phyloP scores from a whole-genome alignment of 345 rosid genomes.

The Eutrema heterophyllum region DNA sequence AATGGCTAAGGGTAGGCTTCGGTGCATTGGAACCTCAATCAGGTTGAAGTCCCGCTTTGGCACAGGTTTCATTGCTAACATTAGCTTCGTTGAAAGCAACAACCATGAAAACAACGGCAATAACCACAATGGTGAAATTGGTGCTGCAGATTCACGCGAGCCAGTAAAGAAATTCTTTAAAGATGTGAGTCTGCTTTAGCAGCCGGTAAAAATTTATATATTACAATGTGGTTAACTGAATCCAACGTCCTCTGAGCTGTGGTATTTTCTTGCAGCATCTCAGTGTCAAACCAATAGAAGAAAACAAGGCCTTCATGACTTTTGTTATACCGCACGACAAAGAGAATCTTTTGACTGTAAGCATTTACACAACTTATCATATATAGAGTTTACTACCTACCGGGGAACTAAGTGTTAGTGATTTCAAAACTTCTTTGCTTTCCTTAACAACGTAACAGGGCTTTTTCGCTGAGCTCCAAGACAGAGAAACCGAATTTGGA shows the following conservation, averaged over 20 bases:
- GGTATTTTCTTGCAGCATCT: conserved; percentile 44
- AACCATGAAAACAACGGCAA: conserved; percentile 30
- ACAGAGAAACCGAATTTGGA: conserved; percentile 53
- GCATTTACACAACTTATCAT: background rate
- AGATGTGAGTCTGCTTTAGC: conserved; percentile 42
- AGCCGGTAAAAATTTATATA: background rate
- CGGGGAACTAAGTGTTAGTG: background rate
- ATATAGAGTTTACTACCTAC: background rate
- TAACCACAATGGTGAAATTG: conserved; percentile 25
- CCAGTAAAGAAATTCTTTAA: conserved; percentile 70
- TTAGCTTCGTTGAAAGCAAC: conserved; percentile 58
- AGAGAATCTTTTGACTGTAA: conserved; percentile 66
- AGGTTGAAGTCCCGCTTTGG: conserved; percentile 88
- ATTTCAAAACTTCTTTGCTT: background rate
- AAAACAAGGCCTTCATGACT: conserved; percentile 65
- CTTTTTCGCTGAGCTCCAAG: conserved; percentile 70
- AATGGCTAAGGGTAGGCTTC: conserved; percentile 94
- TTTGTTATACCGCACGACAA: conserved; percentile 78
- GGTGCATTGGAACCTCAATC: conserved; percentile 85
- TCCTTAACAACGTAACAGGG: conserved; percentile 33
- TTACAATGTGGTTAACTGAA: background rate
- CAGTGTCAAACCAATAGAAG: conserved; percentile 60
- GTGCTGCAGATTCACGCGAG: conserved; percentile 34
- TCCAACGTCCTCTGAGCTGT: background rate
- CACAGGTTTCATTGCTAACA: conserved; percentile 74